A percentile compares a stretch with the other conserved stretches of the same genome.
Evolutionary conservation across 2,329 filamentous ascomycete genomes (phyloP).

Genomic region (Diplodia mutila): DNA sequence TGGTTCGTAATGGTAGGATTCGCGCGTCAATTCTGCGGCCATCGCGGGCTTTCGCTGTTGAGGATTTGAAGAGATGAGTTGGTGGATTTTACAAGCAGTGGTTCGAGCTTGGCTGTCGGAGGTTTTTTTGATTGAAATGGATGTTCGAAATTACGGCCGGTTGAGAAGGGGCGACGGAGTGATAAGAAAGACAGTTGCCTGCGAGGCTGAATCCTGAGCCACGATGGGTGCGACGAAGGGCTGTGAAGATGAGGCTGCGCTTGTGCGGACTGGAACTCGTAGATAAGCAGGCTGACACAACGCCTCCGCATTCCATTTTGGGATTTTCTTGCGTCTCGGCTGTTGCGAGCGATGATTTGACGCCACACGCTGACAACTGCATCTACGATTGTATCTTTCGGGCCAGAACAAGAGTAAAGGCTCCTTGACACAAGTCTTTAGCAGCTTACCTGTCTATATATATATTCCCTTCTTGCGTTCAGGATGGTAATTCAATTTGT

Average conservation of each 20-base stretch:
- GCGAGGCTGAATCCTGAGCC: background rate
- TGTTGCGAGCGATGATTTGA: background rate
- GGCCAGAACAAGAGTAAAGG: too few relatives aligned
- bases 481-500: too few relatives aligned
- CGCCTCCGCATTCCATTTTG: too few relatives aligned
- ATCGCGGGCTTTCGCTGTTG: background rate
- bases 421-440: too few relatives aligned
- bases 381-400: too few relatives aligned
- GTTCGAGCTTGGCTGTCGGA: background rate
- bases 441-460: too few relatives aligned
- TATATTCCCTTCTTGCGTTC: too few relatives aligned
- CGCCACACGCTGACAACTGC: background rate
- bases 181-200: background rate
- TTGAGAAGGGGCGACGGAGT: background rate
- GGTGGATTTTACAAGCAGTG: too few relatives aligned
- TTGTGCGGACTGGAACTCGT: background rate
- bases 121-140: background rate
- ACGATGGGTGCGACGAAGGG: background rate
- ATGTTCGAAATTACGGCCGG: background rate
- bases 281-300: background rate
- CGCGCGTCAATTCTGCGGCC: background rate
- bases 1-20: background rate
- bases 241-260: background rate
- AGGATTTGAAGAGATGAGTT: background rate
- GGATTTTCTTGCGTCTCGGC: too few relatives aligned